Evolutionary conservation across 495 filamentous ascomycete species (phyloP).

Genomic region (Penicillium paxilli): DNA sequence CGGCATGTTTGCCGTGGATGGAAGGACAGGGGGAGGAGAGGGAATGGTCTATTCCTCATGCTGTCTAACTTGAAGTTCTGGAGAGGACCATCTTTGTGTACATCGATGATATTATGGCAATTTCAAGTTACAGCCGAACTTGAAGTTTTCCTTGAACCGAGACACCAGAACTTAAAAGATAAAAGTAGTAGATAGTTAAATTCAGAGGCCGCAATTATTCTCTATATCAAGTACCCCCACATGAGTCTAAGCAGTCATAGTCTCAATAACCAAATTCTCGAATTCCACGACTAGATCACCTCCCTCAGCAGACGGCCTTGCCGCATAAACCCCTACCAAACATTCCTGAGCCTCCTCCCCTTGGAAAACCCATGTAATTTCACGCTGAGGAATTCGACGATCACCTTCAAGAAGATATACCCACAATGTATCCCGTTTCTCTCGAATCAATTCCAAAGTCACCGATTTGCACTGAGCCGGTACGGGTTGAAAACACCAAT

Average conservation of each 20-base stretch:
- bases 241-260: not conserved
- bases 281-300: not conserved
- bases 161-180: no score
- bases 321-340: not conserved
- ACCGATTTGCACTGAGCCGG: not conserved
- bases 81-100: no score
- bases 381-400: not conserved
- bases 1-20: constrained; percentile 32
- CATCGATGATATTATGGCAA: no score
- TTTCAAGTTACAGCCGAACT: no score
- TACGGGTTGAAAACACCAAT: not conserved
- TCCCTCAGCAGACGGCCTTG: not conserved
- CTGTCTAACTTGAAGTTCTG: not conserved
- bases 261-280: not conserved
- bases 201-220: no score
- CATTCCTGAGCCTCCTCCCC: not conserved
- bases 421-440: not conserved
- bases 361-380: not conserved
- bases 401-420: not conserved
- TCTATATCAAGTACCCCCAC: no score
- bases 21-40: constrained; percentile 33
- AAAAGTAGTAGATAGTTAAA: no score
- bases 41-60: constrained; percentile 20
- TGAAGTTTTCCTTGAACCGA: no score
- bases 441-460: not conserved